Evolutionary conservation across 768 basidiomycete genomes (phyloP).

Genomic region (Podaxis sp.): DNA sequence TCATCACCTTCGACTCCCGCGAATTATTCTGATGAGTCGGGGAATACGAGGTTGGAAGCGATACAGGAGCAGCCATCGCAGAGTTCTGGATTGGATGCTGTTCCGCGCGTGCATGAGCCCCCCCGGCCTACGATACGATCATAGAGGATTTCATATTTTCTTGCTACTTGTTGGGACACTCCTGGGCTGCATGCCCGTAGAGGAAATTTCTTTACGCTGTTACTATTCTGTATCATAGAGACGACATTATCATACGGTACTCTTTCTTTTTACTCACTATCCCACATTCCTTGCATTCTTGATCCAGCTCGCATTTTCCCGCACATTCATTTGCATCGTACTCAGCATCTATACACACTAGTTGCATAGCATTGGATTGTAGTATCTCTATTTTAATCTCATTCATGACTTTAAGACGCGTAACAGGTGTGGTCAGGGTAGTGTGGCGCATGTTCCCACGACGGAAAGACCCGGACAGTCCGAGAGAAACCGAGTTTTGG

Average conservation of each 20-base stretch:
- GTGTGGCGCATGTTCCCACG: constrained; percentile 25
- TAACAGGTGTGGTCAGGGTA: neutral
- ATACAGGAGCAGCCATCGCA: constrained; percentile 12
- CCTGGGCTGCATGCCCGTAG: constrained; percentile 2
- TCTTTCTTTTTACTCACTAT: constrained; percentile 2
- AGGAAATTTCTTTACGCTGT: constrained; percentile 13
- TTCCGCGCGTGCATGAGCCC: neutral
- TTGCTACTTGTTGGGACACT: constrained; percentile 8
- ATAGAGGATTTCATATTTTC: constrained; percentile 3
- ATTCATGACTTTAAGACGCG: neutral
- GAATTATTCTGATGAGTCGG: constrained; percentile 4
- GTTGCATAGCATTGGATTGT: neutral
- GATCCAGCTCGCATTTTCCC: neutral
- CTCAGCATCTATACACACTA: neutral
- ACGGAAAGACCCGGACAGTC: constrained; percentile 34
- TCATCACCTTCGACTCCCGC: constrained; percentile 14
- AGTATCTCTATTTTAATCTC: neutral
- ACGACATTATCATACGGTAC: neutral
- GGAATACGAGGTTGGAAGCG: neutral
- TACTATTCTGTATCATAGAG: constrained; percentile 10
- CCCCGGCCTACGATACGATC: neutral
- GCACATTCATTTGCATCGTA: constrained; percentile 8
- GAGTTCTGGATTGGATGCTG: constrained; percentile 13
- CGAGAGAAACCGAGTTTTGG: constrained; percentile 34
- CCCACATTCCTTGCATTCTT: constrained; percentile 13